Conservation (phyloP, 352 stramenopile species). For the Halophytophthora polymorphica region DNA sequence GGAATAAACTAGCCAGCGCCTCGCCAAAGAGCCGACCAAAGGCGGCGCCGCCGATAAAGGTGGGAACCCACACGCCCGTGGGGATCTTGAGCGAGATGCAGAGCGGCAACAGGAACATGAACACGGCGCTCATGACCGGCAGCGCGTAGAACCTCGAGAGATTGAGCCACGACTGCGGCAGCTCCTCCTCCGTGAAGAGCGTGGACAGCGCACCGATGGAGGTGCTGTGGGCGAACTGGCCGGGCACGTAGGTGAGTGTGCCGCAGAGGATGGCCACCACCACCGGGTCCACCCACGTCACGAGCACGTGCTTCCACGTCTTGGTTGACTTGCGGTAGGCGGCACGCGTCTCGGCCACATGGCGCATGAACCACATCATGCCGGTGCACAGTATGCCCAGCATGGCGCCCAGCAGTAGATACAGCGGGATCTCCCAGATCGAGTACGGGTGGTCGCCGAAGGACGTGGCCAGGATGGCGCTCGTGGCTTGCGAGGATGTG, state of each 20-base stretch:
- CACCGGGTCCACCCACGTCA: conserved; percentile 69
- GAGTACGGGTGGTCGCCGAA: conserved; percentile 52
- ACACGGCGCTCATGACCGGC: conserved; percentile 38
- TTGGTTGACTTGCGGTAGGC: conserved; percentile 35
- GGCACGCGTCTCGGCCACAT: conserved; percentile 41
- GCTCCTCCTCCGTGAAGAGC: conserved; percentile 51
- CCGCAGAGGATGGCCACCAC: conserved; percentile 60
- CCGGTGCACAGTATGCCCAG: conserved; percentile 54
- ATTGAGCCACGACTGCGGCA: conserved; percentile 41
- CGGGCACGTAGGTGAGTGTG: conserved; percentile 68
- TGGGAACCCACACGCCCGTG: conserved; percentile 81
- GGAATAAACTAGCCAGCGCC: conserved; percentile 31
- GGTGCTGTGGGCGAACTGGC: conserved; percentile 51
- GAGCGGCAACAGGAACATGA: conserved; percentile 66
- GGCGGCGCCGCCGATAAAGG: conserved; percentile 79
- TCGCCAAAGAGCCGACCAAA: conserved; percentile 83
- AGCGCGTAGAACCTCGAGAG: conserved; percentile 77
- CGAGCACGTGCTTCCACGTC: conserved; percentile 44
- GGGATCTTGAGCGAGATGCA: conserved; percentile 82
- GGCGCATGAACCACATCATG: conserved; percentile 62
- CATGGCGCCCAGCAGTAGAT: conserved; percentile 49
- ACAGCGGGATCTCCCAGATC: conserved; percentile 76
- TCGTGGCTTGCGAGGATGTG: conserved; percentile 41
- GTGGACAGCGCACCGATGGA: conserved; percentile 59
- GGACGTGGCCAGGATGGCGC: conserved; percentile 46